phyloP scores from a whole-genome alignment of 139 green algal genomes.

The Chlamydomonas sp. region DNA sequence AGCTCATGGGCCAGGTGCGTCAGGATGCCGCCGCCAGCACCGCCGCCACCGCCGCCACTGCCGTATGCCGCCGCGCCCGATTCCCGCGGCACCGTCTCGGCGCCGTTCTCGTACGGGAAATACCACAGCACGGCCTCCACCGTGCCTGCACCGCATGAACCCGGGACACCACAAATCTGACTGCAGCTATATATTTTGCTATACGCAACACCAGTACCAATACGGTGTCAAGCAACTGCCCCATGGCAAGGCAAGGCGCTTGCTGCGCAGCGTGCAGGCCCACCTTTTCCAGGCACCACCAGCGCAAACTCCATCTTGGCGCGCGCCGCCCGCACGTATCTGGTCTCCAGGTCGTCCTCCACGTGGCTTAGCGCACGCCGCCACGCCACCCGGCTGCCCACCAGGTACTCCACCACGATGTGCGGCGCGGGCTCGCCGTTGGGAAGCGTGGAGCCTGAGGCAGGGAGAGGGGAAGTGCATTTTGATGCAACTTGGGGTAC shows the following conservation, averaged over 20 bases:
- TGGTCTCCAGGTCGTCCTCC: slow-evolving; percentile 81
- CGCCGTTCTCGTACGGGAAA: slow-evolving; percentile 75
- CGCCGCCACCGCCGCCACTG: neutral
- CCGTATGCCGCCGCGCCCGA: slow-evolving; percentile 1
- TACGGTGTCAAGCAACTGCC: neutral
- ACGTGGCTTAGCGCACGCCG: slow-evolving; percentile 58
- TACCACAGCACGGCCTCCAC: slow-evolving; percentile 83
- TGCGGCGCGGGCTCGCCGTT: slow-evolving; percentile 68
- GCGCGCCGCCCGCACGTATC: slow-evolving; percentile 63
- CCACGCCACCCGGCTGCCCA: slow-evolving; percentile 44
- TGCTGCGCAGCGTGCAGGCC: neutral
- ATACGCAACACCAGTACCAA: neutral
- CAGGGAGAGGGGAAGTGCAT: neutral
- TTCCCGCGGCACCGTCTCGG: slow-evolving; percentile 73
- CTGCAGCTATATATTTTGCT: neutral
- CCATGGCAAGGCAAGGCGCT: too few species aligned
- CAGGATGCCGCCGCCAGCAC: neutral
- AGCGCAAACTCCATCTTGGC: slow-evolving; percentile 72
- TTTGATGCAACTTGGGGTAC: too few species aligned
- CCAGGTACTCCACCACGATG: slow-evolving; percentile 66
- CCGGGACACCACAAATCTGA: too few species aligned
- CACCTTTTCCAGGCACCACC: slow-evolving; percentile 69
- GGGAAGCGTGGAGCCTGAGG: slow-evolving; percentile 46
- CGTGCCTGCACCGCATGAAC: slow-evolving; percentile 40
- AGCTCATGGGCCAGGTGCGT: slow-evolving; percentile 24